phyloP scores from a whole-genome alignment of 108 stramenopile species.

The Schizochytrium sp. region DNA sequence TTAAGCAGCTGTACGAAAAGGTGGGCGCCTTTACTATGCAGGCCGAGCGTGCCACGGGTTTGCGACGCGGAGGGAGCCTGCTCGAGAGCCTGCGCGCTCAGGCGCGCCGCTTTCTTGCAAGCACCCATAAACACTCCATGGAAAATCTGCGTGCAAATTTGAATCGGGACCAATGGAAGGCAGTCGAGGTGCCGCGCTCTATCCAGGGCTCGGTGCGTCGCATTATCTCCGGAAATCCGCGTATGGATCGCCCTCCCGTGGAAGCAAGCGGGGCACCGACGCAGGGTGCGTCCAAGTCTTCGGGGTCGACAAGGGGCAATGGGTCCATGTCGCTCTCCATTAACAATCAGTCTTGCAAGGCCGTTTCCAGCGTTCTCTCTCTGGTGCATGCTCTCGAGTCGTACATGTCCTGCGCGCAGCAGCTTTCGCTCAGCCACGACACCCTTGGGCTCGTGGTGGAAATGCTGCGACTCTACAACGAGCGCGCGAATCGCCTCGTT shows the following conservation, averaged over 20 bases:
- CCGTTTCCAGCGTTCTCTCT: background rate
- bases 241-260: background rate
- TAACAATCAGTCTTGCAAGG: background rate
- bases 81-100: background rate
- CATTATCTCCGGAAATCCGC: background rate
- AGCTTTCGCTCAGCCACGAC: background rate
- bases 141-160: background rate
- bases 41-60: background rate
- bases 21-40: background rate
- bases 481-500: background rate
- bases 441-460: background rate
- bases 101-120: background rate
- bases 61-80: background rate
- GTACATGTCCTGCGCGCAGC: background rate
- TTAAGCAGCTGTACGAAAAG: slow-evolving; percentile 12
- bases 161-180: background rate
- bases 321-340: background rate
- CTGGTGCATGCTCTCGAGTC: background rate
- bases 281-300: background rate
- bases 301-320: background rate
- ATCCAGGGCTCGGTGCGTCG: background rate
- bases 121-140: background rate
- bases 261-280: background rate
- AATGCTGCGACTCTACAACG: background rate
- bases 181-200: background rate